These are phyloP conservation scores for Hordeum marinum DNA, from an alignment of 176 grass and related monocot species.

Conservation along the genomic window DNA sequence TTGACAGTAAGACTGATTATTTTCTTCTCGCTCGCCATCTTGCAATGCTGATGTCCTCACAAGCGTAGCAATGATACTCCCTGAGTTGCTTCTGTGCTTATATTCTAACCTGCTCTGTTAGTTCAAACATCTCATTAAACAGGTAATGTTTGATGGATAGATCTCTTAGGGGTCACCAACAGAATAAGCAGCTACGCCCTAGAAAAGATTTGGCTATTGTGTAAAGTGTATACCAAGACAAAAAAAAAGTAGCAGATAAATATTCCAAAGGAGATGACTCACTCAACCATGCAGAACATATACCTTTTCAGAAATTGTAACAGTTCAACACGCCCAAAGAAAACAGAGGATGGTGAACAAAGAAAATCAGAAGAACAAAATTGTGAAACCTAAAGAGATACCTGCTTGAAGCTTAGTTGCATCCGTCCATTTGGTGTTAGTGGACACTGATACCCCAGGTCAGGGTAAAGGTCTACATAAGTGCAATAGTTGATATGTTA, in stretches of 20 bases:
- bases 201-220: not conserved
- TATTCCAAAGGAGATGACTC: not conserved
- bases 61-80: not conserved
- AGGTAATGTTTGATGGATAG: constrained; percentile 21
- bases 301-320: not conserved
- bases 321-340: not conserved
- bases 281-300: not conserved
- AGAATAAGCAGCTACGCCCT: not conserved
- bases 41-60: constrained; percentile 3
- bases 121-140: constrained; percentile 26
- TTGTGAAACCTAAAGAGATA: not conserved
- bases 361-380: not conserved
- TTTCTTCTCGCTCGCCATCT: constrained; percentile 36
- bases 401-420: not conserved
- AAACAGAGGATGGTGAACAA: not conserved
- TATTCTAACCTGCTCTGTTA: constrained; percentile 6
- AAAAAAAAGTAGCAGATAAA: not conserved
- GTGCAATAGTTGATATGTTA: not conserved
- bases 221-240: not conserved
- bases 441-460: not conserved
- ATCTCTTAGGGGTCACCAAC: not conserved
- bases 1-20: constrained; percentile 9
- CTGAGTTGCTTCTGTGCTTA: not conserved
- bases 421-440: not conserved
- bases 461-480: not conserved